Conservation (phyloP, 805 yeast genomes). For the Wickerhamiella azyma region DNA sequence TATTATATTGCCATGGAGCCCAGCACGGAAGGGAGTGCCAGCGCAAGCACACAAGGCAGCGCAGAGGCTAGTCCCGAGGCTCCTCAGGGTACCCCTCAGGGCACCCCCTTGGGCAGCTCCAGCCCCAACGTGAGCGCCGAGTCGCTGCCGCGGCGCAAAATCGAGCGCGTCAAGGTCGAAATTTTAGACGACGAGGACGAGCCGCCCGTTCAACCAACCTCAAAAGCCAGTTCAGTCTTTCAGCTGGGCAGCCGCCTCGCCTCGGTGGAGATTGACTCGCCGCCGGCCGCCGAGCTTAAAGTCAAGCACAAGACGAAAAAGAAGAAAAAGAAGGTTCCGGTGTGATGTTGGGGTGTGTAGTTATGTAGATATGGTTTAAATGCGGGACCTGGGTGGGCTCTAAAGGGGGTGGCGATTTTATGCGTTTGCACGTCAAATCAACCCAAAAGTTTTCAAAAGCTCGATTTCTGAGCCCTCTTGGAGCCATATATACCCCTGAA, state of each 20-base stretch:
- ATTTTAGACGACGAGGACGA: slow-evolving; percentile 24
- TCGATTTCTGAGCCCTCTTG: too few species aligned
- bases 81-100: background rate
- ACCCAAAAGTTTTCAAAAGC: too few species aligned
- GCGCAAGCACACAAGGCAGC: slow-evolving; percentile 1
- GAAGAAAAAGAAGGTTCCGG: slow-evolving; percentile 11
- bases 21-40: slow-evolving; percentile 1
- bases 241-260: slow-evolving; percentile 18
- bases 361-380: too few species aligned
- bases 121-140: background rate
- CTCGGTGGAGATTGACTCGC: slow-evolving; percentile 14
- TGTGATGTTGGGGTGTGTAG: too few species aligned
- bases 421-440: too few species aligned
- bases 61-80: background rate
- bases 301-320: slow-evolving; percentile 23
- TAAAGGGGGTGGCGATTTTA: too few species aligned
- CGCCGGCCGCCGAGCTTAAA: slow-evolving; percentile 16
- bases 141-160: background rate
- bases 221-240: slow-evolving; percentile 14
- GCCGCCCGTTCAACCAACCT: slow-evolving; percentile 6
- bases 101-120: background rate
- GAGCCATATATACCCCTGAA: too few species aligned
- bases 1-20: slow-evolving; percentile 4
- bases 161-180: slow-evolving; percentile 19
- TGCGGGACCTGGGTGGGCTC: too few species aligned